Evolutionary conservation across 768 basidiomycete genomes (phyloP), one percentile per base, ranked within the genome.

Genomic region (Lyophyllum semitale): DNA sequence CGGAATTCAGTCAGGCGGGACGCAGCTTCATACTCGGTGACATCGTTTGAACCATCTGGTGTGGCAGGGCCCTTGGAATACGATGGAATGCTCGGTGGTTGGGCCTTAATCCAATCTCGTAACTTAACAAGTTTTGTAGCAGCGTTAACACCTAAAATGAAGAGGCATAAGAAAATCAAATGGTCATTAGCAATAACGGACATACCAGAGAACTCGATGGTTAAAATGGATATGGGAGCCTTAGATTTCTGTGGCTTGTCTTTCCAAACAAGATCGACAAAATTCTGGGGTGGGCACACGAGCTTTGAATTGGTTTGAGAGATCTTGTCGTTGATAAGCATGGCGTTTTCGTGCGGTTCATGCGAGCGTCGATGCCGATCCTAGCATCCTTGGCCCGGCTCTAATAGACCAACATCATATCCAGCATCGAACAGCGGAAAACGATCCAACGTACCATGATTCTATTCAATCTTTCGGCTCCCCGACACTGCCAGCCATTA

Each of bases 1-100:
- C 93, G 79, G 68, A 83, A 91, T 71, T 90, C 86, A 0, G 86
- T 89, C 53, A 97, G 74, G 50, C 91, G 83, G 68, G 87, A 91
- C 1, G 85, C 91, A 12, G 95, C 95, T 66, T 95, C 92, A 76
- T 89, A 97, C 71, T 98, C 96, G 6, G 89, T 90, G 60, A 98
- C 88, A 57, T 88, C 9, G 83, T 80, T 58, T 91, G 84, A 62
- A 77, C 81, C 63, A 3, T 80, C 69, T 25, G 83, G 73, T 8
- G 81, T 84, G 2, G 89, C 82, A 20, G 82, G 76, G 4, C 73
- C 66, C 64, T 86, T 88, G 11, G 86, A 83, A 62, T 85, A 91
- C 4, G 84, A 77, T 0, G 83, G 80, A 5, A 82, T 70, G 11
- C 85, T 72, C 7, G 87, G 79, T 7, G 82, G 82, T 60, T 89